A percentile compares a stretch with the other conserved stretches of the same genome.
Evolutionary conservation across 768 basidiomycete genomes (phyloP).

Genomic region (Trametes cubensis): DNA sequence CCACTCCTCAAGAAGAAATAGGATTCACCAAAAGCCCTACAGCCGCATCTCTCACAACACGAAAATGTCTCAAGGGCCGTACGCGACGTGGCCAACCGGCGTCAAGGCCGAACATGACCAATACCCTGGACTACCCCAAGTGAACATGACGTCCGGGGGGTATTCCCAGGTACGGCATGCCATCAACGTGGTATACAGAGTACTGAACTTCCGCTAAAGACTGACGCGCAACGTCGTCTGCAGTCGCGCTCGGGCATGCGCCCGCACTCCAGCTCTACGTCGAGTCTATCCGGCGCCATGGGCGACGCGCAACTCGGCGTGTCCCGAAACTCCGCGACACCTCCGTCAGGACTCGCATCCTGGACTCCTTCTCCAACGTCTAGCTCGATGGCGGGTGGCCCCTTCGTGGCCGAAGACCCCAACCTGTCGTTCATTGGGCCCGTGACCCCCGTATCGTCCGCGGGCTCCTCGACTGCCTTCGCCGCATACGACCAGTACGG

Average conservation of each 20-base stretch:
- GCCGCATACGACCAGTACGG: constrained; percentile 12
- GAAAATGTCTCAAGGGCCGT: constrained; percentile 26
- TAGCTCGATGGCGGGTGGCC: constrained; percentile 1
- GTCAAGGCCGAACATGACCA: constrained; percentile 20
- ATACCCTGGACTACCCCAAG: constrained; percentile 17
- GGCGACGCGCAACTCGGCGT: constrained; percentile 49
- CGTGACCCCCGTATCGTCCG: constrained; percentile 13
- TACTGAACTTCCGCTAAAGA: neutral
- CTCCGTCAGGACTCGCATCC: constrained; percentile 31
- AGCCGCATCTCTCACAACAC: constrained; percentile 1
- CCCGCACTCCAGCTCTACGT: constrained; percentile 34
- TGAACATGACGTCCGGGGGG: constrained; percentile 4
- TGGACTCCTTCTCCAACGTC: constrained; percentile 31
- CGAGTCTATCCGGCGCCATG: constrained; percentile 64
- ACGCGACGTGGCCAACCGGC: constrained; percentile 24
- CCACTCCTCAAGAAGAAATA: constrained; percentile 1
- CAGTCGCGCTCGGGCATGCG: constrained; percentile 20
- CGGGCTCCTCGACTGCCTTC: constrained; percentile 24
- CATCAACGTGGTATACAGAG: neutral
- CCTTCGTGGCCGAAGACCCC: constrained; percentile 19
- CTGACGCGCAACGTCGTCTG: constrained; percentile 16
- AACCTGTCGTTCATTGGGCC: constrained; percentile 25
- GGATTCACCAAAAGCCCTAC: constrained; percentile 15
- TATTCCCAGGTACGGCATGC: constrained; percentile 13
- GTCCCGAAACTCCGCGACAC: constrained; percentile 30